Base-by-base conservation (phyloP, 805 yeast genomes). In the Blastobotrys peoriensis region DNA sequence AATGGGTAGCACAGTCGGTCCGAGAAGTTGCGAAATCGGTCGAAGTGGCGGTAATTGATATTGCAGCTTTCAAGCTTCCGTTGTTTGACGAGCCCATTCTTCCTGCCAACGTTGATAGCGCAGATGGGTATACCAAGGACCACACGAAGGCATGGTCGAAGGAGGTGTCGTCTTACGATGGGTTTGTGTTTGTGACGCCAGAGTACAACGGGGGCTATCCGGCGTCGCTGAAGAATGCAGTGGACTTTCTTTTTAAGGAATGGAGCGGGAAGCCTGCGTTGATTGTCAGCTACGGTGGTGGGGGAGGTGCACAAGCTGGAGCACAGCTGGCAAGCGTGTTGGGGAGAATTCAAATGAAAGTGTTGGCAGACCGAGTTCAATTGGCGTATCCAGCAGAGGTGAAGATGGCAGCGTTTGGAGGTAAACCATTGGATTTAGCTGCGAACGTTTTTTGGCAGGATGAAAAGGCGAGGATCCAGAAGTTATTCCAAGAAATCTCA, bases 161-260 rank as follows among this genome's bases (percentile, higher is more conserved):
- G 15, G 55, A 55, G 43, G 49, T 66, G 27, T 37, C 40, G 5
- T 36, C 40, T 21, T 56, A 45, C 21, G 53, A 55, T 37, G 70
- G 57, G 3, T 56, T 59, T 46, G 53, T 68, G n/a, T 57, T 68
- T 41, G 61, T 68, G 8, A 44, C 65, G 6, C 70, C 72, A 6
- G 63, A 66, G 44, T 68, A 67, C 52, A 68, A 68, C 44, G 53
- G 64, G 54, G 62, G 69, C 6, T 58, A 56, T 39, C 69, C 72
- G 5, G 70, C 67, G 1, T 55, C 51, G 10, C 51, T 68, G 38
- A 67, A 68, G 50, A 64, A 65, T 41, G 68, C 69, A 3, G 40
- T 68, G 16, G 72, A 68, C 45, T 59, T 57, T 36, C 51, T 68
- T 18, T 66, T 35, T 39, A 34, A 52, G 21, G 70, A 67, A 48